A percentile compares a stretch with the other conserved stretches of the same genome.
Conservation (phyloP, 805 yeast genomes). For the Wickerhamomyces pijperi region DNA sequence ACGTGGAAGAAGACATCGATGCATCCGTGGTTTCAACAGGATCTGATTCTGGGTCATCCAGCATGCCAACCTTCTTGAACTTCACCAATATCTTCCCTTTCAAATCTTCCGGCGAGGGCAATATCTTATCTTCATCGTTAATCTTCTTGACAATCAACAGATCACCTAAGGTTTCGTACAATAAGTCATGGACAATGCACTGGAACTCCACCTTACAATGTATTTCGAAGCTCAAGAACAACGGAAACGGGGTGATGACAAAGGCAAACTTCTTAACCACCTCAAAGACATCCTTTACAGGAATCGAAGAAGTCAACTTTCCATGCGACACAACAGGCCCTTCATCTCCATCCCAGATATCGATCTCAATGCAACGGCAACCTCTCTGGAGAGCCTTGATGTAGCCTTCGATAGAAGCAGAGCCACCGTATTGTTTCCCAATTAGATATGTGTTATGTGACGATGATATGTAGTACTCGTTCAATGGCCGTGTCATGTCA, state of each 20-base stretch:
- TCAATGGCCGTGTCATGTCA: constrained; percentile 55
- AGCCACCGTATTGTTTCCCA: constrained; percentile 83
- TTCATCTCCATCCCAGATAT: constrained; percentile 79
- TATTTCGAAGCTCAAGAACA: constrained; percentile 77
- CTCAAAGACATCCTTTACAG: constrained; percentile 55
- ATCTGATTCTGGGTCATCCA: constrained; percentile 15
- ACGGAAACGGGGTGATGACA: constrained; percentile 75
- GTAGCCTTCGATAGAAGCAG: constrained; percentile 83
- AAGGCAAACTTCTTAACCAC: constrained; percentile 81
- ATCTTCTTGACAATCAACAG: constrained; percentile 23
- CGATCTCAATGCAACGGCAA: constrained; percentile 90
- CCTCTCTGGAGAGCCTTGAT: constrained; percentile 81
- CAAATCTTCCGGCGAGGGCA: constrained; percentile 70
- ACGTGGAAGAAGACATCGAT: constrained; percentile 18
- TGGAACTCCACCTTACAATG: constrained; percentile 69
- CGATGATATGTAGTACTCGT: constrained; percentile 81
- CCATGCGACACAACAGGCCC: constrained; percentile 93
- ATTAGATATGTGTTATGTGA: constrained; percentile 88
- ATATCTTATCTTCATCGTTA: constrained; percentile 20
- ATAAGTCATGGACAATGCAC: constrained; percentile 35
- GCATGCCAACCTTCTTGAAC: constrained; percentile 40
- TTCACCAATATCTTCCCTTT: constrained; percentile 67
- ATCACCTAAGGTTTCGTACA: constrained; percentile 51
- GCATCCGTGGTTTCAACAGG: constrained; percentile 15
- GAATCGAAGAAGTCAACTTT: constrained; percentile 67